Percentiles rank a stretch among this genome's conserved stretches.
Conservation (phyloP, 371 early-diverging fungal genomes). For the Batkoa obscura region DNA sequence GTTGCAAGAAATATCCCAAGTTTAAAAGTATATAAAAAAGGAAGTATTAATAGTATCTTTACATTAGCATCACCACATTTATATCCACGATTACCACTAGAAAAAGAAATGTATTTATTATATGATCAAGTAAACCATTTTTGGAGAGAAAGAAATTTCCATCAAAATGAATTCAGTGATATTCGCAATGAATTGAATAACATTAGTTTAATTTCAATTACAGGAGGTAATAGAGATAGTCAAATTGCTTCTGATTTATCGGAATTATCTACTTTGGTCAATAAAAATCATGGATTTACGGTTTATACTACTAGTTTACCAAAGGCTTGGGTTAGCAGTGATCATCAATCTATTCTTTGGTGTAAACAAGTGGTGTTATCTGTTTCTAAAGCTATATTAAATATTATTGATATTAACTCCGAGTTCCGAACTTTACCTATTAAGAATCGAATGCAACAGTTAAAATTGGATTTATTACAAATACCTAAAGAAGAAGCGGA, state of each 20-base stretch:
- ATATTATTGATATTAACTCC: background rate
- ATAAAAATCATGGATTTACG: too few relatives aligned
- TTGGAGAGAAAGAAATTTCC: slow-evolving; percentile 43
- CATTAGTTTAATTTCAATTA: slow-evolving; percentile 70
- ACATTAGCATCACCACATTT: slow-evolving; percentile 84
- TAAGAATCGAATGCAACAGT: background rate
- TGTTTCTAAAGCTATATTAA: slow-evolving; percentile 20
- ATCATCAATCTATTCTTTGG: slow-evolving; percentile 80
- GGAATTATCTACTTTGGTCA: background rate
- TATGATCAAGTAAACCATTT: slow-evolving; percentile 32
- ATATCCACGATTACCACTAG: slow-evolving; percentile 64
- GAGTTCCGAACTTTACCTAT: background rate
- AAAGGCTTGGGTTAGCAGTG: slow-evolving; percentile 72
- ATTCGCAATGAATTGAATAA: slow-evolving; percentile 22
- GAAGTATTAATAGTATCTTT: slow-evolving; percentile 62
- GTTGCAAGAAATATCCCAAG: slow-evolving; percentile 70
- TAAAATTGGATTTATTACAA: too few relatives aligned
- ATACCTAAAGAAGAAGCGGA: too few relatives aligned
- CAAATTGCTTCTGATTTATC: slow-evolving; percentile 21
- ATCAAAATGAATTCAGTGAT: slow-evolving; percentile 4
- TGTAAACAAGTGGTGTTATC: slow-evolving; percentile 72
- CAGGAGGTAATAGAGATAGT: slow-evolving; percentile 77
- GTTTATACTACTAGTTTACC: slow-evolving; percentile 63
- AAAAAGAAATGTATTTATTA: slow-evolving; percentile 53
- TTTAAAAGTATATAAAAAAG: slow-evolving; percentile 45